Evolutionary conservation across 768 basidiomycete species (phyloP), one percentile per base, ranked within the genome.

Genomic region (Roridomyces roridus): DNA sequence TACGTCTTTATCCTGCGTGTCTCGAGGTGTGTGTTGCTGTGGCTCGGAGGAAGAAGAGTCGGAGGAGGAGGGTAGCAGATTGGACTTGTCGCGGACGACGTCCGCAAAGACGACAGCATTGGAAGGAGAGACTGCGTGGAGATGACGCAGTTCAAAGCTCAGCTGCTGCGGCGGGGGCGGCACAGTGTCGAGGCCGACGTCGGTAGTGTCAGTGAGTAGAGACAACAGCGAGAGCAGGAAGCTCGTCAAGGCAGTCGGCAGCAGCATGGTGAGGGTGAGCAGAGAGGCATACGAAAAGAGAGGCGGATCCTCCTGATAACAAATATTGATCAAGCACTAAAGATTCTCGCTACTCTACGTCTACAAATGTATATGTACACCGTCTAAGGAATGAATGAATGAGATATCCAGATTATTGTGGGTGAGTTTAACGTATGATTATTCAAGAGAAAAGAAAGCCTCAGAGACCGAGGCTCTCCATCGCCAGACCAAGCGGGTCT

Each of bases 401-500:
- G 31, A 34, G 31, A 39, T 53, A 44, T 37, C 23, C 51, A 39
- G 31, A 53, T 59, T 59, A 59, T 49, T 40, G 37, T 20, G 21
- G 45, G 12, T 51, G 20, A 14, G 40, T 52, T 43, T 21, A 51
- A 15, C 8, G 40, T 48, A 48, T 21, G 51, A 41, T 53, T 17
- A 47, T 42, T 48, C 24, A 23, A 6, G 42, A 20, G 15, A 39
- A 42, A 25, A 29, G 28, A 14, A 37, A 29, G 42, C n/a, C 42
- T 59, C 46, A 59, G 29, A 59, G 4, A 21, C 35, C 34, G 29
- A 88, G 72, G 20, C 74, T 76, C 67, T 88, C 87, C 83, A 88
- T 84, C 8, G 86, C 86, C 48, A 88, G 72, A 29, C 81, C 83
- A 28, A 88, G 80, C 49, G 87, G 82, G 67, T 88, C 85, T 7